Percentiles rank a stretch among this genome's conserved stretches.
These are phyloP conservation scores for Daedaleopsis nitida DNA, from an alignment of 768 basidiomycete genomes.

Conservation along the genomic window DNA sequence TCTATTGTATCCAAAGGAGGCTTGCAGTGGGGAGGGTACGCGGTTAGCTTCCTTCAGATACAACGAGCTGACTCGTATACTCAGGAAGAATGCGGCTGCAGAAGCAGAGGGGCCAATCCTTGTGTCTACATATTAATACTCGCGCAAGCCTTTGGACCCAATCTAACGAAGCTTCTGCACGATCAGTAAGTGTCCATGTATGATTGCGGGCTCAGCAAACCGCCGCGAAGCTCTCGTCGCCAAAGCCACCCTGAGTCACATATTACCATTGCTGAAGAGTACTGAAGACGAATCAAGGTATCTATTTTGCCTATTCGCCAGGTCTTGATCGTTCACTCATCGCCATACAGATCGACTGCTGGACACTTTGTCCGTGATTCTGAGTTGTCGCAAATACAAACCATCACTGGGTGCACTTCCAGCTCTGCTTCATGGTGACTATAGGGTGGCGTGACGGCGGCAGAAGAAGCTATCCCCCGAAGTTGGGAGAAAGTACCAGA, in stretches of 20 bases:
- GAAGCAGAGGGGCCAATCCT: conserved; percentile 95
- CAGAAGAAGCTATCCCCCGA: conserved; percentile 41
- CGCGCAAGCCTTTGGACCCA: conserved; percentile 92
- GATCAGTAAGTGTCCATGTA: conserved; percentile 98
- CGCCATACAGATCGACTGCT: conserved; percentile 76
- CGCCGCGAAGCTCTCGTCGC: conserved; percentile 83
- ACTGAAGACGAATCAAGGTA: conserved; percentile 92
- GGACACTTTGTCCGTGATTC: conserved; percentile 77
- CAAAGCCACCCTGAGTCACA: conserved; percentile 67
- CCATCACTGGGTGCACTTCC: conserved; percentile 87
- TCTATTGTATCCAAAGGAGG: conserved; percentile 83
- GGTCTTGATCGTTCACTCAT: neutral
- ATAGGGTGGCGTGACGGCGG: conserved; percentile 43
- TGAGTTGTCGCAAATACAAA: conserved; percentile 84
- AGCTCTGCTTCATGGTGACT: conserved; percentile 56
- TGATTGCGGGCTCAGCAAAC: conserved; percentile 88
- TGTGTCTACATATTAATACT: conserved; percentile 96
- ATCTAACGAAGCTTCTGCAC: conserved; percentile 92
- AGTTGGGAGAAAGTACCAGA: conserved; percentile 54
- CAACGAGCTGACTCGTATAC: neutral
- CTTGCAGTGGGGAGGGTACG: conserved; percentile 84
- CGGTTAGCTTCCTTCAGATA: neutral
- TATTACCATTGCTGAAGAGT: conserved; percentile 75
- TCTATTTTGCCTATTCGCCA: conserved; percentile 7
- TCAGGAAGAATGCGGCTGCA: conserved; percentile 76